These are phyloP conservation scores for Plectranthus barbatus DNA, from an alignment of 257 asterid genomes.

Conservation along the genomic window DNA sequence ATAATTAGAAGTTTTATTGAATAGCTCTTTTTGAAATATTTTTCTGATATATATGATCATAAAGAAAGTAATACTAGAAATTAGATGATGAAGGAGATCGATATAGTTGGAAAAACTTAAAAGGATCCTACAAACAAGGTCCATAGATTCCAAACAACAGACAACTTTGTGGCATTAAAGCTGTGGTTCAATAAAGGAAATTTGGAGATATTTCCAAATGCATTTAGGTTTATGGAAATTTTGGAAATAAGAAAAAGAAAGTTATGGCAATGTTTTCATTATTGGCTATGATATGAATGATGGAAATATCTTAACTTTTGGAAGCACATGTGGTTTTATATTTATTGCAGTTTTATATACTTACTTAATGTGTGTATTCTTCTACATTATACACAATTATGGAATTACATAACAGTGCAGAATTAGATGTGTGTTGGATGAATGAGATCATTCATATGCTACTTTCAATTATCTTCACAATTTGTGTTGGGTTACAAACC, in stretches of 20 bases:
- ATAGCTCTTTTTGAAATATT: too few relatives aligned
- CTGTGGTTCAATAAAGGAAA: not conserved
- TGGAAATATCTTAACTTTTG: not conserved
- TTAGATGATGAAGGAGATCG: too few relatives aligned
- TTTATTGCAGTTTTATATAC: not conserved
- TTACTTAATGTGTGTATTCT: not conserved
- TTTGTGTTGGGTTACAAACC: too few relatives aligned
- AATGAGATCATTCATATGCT: too few relatives aligned
- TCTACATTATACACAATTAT: too few relatives aligned
- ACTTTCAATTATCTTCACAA: too few relatives aligned
- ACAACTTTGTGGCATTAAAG: constrained; percentile 15
- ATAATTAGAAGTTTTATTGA: too few relatives aligned
- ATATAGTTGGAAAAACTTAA: not conserved
- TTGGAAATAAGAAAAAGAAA: not conserved
- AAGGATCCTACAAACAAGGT: not conserved
- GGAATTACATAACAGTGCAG: too few relatives aligned
- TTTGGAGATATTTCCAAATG: constrained; percentile 3
- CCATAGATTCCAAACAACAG: not conserved
- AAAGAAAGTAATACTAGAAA: too few relatives aligned
- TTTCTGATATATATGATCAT: too few relatives aligned
- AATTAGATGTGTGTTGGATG: too few relatives aligned
- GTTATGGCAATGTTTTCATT: not conserved
- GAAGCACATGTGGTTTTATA: not conserved
- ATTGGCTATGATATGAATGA: not conserved
- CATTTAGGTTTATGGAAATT: not conserved